These are phyloP conservation scores for Fusarium redolens DNA, from an alignment of 2,329 filamentous ascomycete genomes.

Conservation along the genomic window DNA sequence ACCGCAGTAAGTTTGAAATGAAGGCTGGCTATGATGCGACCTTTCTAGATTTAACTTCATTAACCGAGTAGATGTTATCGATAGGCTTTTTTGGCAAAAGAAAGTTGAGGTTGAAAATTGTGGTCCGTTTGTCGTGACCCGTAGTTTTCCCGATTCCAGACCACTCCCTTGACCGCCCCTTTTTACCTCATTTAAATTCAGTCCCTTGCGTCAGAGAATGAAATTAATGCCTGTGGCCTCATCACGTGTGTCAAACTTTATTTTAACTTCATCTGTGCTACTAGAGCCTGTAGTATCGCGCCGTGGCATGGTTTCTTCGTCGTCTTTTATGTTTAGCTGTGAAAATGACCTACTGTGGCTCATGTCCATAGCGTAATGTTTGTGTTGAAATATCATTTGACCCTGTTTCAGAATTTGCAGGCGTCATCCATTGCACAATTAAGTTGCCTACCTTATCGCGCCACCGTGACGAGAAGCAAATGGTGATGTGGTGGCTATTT, in stretches of 20 bases:
- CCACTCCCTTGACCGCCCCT: neutral
- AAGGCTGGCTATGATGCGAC: too few species aligned
- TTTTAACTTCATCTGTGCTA: neutral
- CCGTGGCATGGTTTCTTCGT: neutral
- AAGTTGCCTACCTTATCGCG: neutral
- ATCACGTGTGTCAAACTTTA: neutral
- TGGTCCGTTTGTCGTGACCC: neutral
- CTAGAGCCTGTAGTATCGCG: too few species aligned
- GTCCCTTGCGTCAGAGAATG: neutral
- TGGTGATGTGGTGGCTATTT: neutral
- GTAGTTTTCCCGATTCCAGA: neutral
- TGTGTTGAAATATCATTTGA: neutral
- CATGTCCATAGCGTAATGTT: neutral
- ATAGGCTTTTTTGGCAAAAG: too few species aligned
- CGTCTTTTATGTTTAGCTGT: too few species aligned
- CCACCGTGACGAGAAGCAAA: neutral
- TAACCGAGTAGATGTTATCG: too few species aligned
- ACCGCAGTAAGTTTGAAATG: rapidly evolving
- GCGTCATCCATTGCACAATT: neutral
- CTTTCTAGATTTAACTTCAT: too few species aligned
- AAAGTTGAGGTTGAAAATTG: neutral
- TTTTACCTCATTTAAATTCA: neutral
- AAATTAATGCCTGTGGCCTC: neutral
- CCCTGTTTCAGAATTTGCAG: neutral
- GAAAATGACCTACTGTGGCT: neutral